Evolutionary conservation across 768 basidiomycete species (phyloP).

Genomic region (Boletus patriciae): DNA sequence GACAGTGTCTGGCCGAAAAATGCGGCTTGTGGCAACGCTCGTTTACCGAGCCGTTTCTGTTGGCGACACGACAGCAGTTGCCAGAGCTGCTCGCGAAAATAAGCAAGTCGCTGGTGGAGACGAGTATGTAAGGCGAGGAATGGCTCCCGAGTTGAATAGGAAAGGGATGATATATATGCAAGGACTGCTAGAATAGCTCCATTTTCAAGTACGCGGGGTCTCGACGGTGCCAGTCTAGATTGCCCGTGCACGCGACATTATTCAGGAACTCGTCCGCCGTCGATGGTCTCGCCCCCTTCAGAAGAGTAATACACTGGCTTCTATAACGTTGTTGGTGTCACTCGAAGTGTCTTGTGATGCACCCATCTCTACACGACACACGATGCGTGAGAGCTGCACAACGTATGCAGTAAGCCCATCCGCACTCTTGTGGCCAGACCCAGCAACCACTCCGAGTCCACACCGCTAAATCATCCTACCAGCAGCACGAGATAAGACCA

Average conservation of each 20-base stretch:
- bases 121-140: slow-evolving; percentile 3
- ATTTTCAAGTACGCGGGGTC: slow-evolving; percentile 31
- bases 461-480: background rate
- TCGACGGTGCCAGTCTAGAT: slow-evolving; percentile 24
- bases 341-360: slow-evolving; percentile 26
- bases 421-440: background rate
- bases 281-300: slow-evolving; percentile 15
- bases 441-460: background rate
- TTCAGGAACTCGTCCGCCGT: slow-evolving; percentile 20
- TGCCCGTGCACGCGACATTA: slow-evolving; percentile 18
- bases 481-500: slow-evolving; percentile 14
- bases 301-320: slow-evolving; percentile 28
- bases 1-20: slow-evolving; percentile 20
- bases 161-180: slow-evolving; percentile 21
- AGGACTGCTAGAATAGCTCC: slow-evolving; percentile 2
- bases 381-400: slow-evolving; percentile 15
- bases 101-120: background rate
- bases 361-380: slow-evolving; percentile 11
- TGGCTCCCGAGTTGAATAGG: slow-evolving; percentile 1
- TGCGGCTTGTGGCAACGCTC: slow-evolving; percentile 25
- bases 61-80: slow-evolving; percentile 13
- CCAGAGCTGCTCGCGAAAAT: slow-evolving; percentile 15
- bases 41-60: slow-evolving; percentile 34
- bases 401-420: slow-evolving; percentile 3
- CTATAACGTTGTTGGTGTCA: slow-evolving; percentile 27